phyloP scores from a whole-genome alignment of 2,329 filamentous ascomycete genomes.

The Scedosporium aurantiacum region DNA sequence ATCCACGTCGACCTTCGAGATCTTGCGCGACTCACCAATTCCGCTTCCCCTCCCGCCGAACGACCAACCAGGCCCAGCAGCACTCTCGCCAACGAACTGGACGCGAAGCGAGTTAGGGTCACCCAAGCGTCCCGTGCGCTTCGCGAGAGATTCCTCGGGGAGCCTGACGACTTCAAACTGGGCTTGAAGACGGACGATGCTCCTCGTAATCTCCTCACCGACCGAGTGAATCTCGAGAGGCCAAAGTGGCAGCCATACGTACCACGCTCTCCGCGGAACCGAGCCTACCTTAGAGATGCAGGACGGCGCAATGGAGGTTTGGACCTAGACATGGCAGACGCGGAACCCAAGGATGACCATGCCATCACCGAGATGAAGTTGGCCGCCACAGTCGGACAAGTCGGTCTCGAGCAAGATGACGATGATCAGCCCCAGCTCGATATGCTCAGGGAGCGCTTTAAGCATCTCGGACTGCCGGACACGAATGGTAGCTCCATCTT shows the following conservation, averaged over 20 bases:
- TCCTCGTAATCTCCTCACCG: neutral
- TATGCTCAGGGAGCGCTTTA: constrained; percentile 33
- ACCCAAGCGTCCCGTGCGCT: constrained; percentile 15
- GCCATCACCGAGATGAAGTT: neutral
- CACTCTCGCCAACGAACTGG: neutral
- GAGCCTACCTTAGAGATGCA: constrained; percentile 11
- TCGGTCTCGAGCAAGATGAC: neutral
- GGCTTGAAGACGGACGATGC: neutral
- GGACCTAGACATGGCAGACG: neutral
- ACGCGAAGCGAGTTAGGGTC: constrained; percentile 7
- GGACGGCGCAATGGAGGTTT: neutral
- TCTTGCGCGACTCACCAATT: constrained; percentile 6
- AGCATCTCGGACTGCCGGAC: constrained; percentile 30
- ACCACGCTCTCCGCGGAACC: constrained; percentile 27
- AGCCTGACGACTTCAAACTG: constrained; percentile 12
- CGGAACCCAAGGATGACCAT: neutral
- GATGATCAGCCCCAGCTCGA: constrained; percentile 25
- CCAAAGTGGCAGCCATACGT: constrained; percentile 31
- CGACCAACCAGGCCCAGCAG: neutral
- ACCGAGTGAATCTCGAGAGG: constrained; percentile 16
- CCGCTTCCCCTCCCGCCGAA: neutral
- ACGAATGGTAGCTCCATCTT: constrained; percentile 19
- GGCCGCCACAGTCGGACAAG: neutral
- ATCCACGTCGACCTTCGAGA: constrained; percentile 4
- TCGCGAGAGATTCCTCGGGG: constrained; percentile 24